A percentile compares a stretch with the other conserved stretches of the same genome.
Conservation (phyloP, 805 yeast species). For the Suhomyces pyralidae region DNA sequence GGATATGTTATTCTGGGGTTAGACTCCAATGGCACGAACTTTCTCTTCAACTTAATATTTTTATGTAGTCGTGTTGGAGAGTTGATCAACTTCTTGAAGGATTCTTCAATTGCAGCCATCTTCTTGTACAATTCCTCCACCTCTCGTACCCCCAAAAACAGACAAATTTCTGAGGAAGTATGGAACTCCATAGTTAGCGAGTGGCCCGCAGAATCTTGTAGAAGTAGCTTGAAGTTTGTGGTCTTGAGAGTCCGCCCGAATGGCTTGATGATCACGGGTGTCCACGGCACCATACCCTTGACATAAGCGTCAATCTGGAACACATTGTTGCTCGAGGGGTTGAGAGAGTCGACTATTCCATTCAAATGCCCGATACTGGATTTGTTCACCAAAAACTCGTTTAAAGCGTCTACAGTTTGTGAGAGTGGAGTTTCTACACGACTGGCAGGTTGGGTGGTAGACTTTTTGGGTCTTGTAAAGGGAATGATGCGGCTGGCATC, state of each 20-base stretch:
- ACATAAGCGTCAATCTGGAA: conserved; percentile 19
- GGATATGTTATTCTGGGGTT: not conserved
- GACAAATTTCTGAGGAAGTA: conserved; percentile 22
- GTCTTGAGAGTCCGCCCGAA: conserved; percentile 27
- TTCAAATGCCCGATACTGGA: not conserved
- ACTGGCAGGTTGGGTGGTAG: not conserved
- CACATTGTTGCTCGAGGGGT: conserved; percentile 5
- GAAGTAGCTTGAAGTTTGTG: conserved; percentile 19
- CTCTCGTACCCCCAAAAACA: conserved; percentile 18
- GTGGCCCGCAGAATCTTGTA: conserved; percentile 10
- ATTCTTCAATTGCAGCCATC: conserved; percentile 5
- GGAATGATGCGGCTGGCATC: not conserved
- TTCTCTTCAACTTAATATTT: not conserved
- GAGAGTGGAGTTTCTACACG: not conserved
- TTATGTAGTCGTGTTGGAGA: not conserved
- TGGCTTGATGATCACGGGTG: conserved; percentile 26
- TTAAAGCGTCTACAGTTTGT: not conserved
- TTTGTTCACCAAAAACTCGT: not conserved
- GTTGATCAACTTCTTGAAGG: not conserved
- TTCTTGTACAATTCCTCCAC: conserved; percentile 11
- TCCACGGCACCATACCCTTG: conserved; percentile 14
- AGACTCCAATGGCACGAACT: not conserved
- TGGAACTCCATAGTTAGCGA: conserved; percentile 19
- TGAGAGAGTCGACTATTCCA: not conserved
- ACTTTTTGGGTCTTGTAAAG: not conserved